Base-by-base conservation (phyloP, 495 filamentous ascomycete genomes). In the Podospora australis region DNA sequence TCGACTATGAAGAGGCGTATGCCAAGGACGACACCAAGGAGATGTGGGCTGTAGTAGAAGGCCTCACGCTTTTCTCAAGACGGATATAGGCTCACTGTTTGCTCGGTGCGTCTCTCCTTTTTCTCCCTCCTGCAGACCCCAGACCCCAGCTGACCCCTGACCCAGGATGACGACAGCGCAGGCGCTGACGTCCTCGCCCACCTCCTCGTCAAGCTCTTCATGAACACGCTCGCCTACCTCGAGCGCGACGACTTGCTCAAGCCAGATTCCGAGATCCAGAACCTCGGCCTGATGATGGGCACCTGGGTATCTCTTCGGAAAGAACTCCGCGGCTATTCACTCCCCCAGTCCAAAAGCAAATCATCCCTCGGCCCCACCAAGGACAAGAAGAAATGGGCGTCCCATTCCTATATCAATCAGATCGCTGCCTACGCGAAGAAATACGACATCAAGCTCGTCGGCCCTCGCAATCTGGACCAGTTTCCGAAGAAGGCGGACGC, bases 11-110 rank as follows among this genome's bases (percentile, higher is more conserved):
- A 35, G 59, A 67, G 32, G 58, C 54, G 3, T 54, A 47, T 16
- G n/a, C n/a, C n/a, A n/a, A n/a, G n/a, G 60, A 44, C 26, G 58
- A 58, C 39, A 58, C 53, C 53, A 60, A 52, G 46, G 65, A 69
- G 54, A 62, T 62, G 44, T 69, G 62, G 60, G 64, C 61, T 6
- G 46, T 67, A 0, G 67, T 64, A 40, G 65, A 70, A 54, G n/a
- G n/a, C n/a, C n/a, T n/a, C n/a, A n/a, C n/a, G n/a, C n/a, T n/a
- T n/a, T n/a, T n/a, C n/a, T n/a, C n/a, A 2, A 39, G 2, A 47
- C 26, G 2, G 34, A 39, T 10, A 1, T 16, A 4, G 53, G 4
- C 6, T 4, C 6, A 16, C 36, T 3, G 32, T 58, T n/a, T n/a
- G n/a, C 34, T 2, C 29, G 16, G 55, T 52, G 42, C n/a, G 55